These are phyloP conservation scores for Chaetomium cochliodes DNA, from an alignment of 495 filamentous ascomycete genomes.

Conservation along the genomic window DNA sequence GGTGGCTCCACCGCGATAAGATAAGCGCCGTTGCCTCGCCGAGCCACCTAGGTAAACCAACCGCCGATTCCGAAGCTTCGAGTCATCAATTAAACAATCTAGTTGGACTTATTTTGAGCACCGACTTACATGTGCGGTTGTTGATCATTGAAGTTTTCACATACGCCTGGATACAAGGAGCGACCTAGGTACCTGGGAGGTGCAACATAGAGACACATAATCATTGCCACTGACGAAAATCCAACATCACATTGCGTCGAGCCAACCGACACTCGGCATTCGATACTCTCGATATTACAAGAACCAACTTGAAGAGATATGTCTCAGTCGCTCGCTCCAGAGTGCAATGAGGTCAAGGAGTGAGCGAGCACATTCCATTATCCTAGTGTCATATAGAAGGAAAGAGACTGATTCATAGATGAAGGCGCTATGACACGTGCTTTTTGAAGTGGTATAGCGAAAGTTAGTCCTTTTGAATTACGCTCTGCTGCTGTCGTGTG, in stretches of 20 bases:
- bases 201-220: no score
- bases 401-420: neutral
- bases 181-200: no score
- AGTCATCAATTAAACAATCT: no score
- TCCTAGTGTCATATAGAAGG: neutral
- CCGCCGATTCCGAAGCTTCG: no score
- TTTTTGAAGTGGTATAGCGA: constrained; percentile 97
- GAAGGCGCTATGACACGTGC: constrained; percentile 83
- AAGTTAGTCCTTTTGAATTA: constrained; percentile 54
- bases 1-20: constrained; percentile 14
- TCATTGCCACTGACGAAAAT: no score
- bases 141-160: no score
- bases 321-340: constrained; percentile 57
- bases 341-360: constrained; percentile 91
- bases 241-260: no score
- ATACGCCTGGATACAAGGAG: no score
- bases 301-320: constrained; percentile 34
- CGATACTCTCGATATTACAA: neutral
- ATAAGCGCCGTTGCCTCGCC: neutral
- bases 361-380: constrained; percentile 39
- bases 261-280: no score
- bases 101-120: no score
- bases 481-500: neutral
- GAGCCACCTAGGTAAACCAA: neutral
- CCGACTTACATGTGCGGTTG: no score